Evolutionary conservation across 2,329 filamentous ascomycete genomes (phyloP).

Genomic region (Exophiala bonariae): DNA sequence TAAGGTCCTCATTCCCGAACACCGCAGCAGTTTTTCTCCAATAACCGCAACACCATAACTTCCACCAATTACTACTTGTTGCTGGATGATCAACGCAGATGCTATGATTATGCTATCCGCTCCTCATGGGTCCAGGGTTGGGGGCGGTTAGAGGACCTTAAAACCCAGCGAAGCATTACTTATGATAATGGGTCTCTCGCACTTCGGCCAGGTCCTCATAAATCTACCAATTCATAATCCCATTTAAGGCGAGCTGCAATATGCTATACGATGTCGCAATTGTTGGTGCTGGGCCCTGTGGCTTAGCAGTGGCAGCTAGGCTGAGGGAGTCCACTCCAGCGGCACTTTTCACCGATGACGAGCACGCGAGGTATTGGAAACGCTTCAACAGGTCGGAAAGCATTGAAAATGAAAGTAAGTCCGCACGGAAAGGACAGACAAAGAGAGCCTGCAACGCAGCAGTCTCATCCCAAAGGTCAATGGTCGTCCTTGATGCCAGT

Average conservation of each 20-base stretch:
- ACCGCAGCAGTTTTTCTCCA: no score
- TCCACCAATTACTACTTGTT: no score
- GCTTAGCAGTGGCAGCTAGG: constrained; percentile 71
- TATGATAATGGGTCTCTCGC: no score
- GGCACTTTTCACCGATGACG: constrained; percentile 79
- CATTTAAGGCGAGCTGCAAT: background rate
- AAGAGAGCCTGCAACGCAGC: background rate
- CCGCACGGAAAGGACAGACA: background rate
- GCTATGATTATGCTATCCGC: no score
- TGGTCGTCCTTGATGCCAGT: constrained; percentile 68
- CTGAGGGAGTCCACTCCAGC: constrained; percentile 72
- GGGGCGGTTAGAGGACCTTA: no score
- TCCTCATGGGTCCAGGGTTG: no score
- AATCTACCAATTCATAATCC: no score
- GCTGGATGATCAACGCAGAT: no score
- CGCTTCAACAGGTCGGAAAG: constrained; percentile 19
- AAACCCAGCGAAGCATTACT: no score
- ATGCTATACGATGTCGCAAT: constrained; percentile 63
- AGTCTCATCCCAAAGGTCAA: constrained; percentile 34
- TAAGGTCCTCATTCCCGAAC: no score
- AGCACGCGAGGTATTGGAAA: constrained; percentile 68
- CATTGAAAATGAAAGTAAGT: constrained; percentile 17
- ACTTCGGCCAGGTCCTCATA: no score
- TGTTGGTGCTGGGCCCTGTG: constrained; percentile 72
- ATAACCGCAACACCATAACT: no score